phyloP scores from a whole-genome alignment of 23 red algal species.

The Porphyridium purpureum region DNA sequence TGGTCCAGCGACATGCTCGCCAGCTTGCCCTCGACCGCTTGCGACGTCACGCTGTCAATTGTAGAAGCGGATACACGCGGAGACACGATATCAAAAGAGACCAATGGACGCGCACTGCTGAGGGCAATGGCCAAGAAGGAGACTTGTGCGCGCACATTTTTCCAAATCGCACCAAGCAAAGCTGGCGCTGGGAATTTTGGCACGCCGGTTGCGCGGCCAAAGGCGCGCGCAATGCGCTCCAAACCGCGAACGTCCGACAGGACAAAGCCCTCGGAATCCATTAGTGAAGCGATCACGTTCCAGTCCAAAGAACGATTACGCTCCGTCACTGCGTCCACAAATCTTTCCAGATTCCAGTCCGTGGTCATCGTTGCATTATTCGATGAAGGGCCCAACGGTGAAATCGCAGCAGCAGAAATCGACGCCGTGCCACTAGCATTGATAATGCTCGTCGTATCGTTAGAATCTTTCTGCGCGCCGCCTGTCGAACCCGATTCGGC shows the following conservation, averaged over 20 bases:
- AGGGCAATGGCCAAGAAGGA: conserved; percentile 26
- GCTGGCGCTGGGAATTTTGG: conserved; percentile 23
- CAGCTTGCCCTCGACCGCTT: conserved; percentile 27
- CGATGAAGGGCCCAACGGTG: too few species aligned
- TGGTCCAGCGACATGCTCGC: too few species aligned
- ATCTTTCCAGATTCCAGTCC: conserved; percentile 48
- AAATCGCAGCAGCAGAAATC: too few species aligned
- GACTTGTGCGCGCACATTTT: conserved; percentile 19
- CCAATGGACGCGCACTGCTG: conserved; percentile 20
- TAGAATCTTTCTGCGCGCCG: too few species aligned
- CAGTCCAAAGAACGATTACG: conserved; percentile 24
- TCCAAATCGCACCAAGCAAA: conserved; percentile 23
- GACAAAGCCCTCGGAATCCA: conserved; percentile 35
- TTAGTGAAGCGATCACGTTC: conserved; percentile 16
- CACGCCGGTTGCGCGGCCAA: conserved; percentile 19
- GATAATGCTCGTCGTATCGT: too few species aligned
- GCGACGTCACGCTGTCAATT: conserved; percentile 3
- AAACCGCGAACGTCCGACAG: conserved; percentile 10
- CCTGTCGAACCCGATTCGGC: too few species aligned
- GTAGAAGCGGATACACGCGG: neutral
- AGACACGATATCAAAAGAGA: conserved; percentile 9
- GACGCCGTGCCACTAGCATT: too few species aligned
- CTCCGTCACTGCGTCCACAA: conserved; percentile 26
- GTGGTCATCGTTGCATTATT: too few species aligned
- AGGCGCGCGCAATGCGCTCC: conserved; percentile 23